A percentile compares a stretch with the other conserved stretches of the same genome.
These are phyloP conservation scores for Naegleria gruberi DNA, from an alignment of 208 protist species.

Conservation along the genomic window DNA sequence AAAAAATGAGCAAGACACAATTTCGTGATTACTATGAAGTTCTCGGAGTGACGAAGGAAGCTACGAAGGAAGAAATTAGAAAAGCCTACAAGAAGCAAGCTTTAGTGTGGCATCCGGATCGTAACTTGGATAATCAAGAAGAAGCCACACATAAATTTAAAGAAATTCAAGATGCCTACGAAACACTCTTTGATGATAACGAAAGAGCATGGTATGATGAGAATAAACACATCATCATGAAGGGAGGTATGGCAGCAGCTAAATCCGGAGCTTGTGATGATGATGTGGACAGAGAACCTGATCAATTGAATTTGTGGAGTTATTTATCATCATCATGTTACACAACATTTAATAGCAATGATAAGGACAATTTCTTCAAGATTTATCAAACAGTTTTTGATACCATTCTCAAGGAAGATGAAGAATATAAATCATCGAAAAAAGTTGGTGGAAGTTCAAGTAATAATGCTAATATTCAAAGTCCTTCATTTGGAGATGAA, in stretches of 20 bases:
- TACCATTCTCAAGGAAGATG: not conserved
- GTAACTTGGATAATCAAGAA: conserved; percentile 52
- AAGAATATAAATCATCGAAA: not conserved
- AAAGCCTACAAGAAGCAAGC: conserved; percentile 72
- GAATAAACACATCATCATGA: not conserved
- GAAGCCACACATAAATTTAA: conserved; percentile 41
- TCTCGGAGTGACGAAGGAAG: conserved; percentile 58
- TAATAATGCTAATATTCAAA: not conserved
- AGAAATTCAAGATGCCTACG: conserved; percentile 34
- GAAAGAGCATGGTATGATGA: conserved; percentile 20
- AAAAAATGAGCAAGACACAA: too few relatives aligned
- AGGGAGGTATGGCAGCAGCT: not conserved
- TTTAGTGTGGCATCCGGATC: conserved; percentile 74
- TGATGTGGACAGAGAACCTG: not conserved
- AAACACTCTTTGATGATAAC: conserved; percentile 18
- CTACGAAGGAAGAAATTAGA: conserved; percentile 74
- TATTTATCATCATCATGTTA: not conserved
- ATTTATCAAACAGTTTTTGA: not conserved
- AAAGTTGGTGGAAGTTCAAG: not conserved
- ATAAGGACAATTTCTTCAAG: not conserved
- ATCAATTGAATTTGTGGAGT: not conserved
- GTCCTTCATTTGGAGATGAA: not conserved
- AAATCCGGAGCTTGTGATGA: not conserved
- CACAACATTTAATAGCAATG: not conserved
- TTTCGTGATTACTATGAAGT: conserved; percentile 55